These are phyloP conservation scores for Didymosphaeria variabile DNA, from an alignment of 2,329 filamentous ascomycete species.

Conservation along the genomic window DNA sequence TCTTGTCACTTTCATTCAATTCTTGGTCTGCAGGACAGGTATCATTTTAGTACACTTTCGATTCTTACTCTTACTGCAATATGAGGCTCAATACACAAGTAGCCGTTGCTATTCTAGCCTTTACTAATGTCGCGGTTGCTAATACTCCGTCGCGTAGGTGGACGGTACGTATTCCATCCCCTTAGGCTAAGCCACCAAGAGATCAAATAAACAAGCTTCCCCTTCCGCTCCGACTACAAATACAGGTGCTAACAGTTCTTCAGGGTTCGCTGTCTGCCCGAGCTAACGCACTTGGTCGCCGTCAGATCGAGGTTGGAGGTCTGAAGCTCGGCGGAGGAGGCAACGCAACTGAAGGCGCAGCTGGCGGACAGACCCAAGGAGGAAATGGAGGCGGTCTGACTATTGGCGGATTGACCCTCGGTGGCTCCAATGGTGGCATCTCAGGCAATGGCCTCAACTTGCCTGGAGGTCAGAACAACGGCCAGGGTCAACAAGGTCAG, in stretches of 20 bases:
- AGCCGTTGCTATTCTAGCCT: conserved; percentile 29
- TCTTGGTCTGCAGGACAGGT: conserved; percentile 21
- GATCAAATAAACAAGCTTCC: not conserved
- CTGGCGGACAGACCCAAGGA: conserved; percentile 19
- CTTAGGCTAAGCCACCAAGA: not conserved
- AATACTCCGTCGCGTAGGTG: conserved; percentile 28
- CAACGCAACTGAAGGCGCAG: conserved; percentile 6
- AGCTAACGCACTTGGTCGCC: conserved; percentile 25
- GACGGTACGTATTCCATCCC: conserved; percentile 28
- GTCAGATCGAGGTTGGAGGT: conserved; percentile 31
- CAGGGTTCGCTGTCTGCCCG: conserved; percentile 27
- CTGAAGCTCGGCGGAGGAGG: conserved; percentile 23
- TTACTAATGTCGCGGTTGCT: conserved; percentile 33
- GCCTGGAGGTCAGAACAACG: conserved; percentile 15
- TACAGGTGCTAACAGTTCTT: not conserved
- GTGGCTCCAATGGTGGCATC: conserved; percentile 40
- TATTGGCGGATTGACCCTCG: conserved; percentile 44
- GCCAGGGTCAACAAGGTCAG: not conserved
- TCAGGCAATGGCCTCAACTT: conserved; percentile 33
- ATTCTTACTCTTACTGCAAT: conserved; percentile 15
- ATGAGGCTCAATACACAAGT: conserved; percentile 38
- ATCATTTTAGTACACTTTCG: conserved; percentile 10
- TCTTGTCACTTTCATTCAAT: conserved; percentile 20
- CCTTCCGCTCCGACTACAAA: not conserved
- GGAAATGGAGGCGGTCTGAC: conserved; percentile 29